Evolutionary conservation across 495 filamentous ascomycete genomes (phyloP).

Genomic region (Aspergillus kassunensis): DNA sequence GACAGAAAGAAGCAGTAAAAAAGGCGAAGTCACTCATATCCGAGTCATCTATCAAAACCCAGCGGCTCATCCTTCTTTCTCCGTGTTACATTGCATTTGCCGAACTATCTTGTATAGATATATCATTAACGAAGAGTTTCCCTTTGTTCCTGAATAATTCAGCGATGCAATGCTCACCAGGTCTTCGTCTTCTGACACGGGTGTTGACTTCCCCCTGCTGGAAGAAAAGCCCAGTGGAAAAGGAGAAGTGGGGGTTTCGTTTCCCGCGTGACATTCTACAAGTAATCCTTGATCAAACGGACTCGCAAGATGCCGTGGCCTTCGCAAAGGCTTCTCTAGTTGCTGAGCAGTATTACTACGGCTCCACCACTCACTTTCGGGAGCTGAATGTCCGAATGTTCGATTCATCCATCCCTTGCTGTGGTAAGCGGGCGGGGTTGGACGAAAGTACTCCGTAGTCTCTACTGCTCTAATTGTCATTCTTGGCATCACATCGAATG

Average conservation of each 20-base stretch:
- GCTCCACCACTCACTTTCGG: constrained; percentile 9
- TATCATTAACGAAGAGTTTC: constrained; percentile 4
- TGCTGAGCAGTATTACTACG: constrained; percentile 11
- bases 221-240: constrained; percentile 5
- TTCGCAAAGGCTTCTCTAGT: constrained; percentile 15
- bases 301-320: constrained; percentile 14
- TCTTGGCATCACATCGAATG: too few relatives aligned
- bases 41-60: too few relatives aligned
- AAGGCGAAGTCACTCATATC: too few relatives aligned
- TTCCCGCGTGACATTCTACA: constrained; percentile 12
- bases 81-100: too few relatives aligned
- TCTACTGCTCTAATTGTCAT: too few relatives aligned
- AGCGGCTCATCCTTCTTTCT: too few relatives aligned
- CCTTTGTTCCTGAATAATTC: constrained; percentile 8
- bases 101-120: too few relatives aligned
- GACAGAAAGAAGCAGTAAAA: too few relatives aligned
- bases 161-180: constrained; percentile 13
- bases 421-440: too few relatives aligned
- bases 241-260: constrained; percentile 7
- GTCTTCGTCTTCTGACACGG: constrained; percentile 11
- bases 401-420: too few relatives aligned
- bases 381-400: neutral
- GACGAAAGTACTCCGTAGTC: too few relatives aligned
- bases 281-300: constrained; percentile 6
- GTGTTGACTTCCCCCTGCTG: constrained; percentile 15